Evolutionary conservation across 2,329 filamentous ascomycete species (phyloP).

Genomic region (Aureobasidium sp.): DNA sequence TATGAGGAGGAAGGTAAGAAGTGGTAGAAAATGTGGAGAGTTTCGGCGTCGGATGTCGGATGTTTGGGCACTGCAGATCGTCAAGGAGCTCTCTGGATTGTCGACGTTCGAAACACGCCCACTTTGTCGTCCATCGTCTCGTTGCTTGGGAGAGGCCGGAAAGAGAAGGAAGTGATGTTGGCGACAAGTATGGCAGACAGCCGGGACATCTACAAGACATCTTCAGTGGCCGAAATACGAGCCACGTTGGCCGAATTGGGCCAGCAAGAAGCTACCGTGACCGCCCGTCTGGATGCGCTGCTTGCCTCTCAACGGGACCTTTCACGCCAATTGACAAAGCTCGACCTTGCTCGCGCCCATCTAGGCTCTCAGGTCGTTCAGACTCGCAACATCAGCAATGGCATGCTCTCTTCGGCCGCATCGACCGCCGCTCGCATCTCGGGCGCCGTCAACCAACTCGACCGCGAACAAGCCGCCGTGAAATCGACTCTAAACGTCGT

Average conservation of each 20-base stretch:
- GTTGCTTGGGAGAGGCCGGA: background rate
- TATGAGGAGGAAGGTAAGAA: no score
- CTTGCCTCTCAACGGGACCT: constrained; percentile 88
- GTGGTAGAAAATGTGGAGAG: background rate
- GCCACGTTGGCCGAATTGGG: constrained; percentile 80
- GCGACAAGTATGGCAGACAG: background rate
- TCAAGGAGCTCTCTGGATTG: constrained; percentile 3
- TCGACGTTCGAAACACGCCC: constrained; percentile 1
- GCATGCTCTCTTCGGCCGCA: constrained; percentile 89
- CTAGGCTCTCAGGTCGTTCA: constrained; percentile 89
- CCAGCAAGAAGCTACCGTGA: constrained; percentile 77
- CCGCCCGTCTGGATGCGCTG: constrained; percentile 77
- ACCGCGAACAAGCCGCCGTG: constrained; percentile 91
- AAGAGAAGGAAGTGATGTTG: background rate
- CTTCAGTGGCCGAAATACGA: constrained; percentile 82
- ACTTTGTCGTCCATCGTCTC: background rate
- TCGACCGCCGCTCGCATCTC: constrained; percentile 88
- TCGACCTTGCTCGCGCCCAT: constrained; percentile 90
- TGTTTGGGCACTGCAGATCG: constrained; percentile 18
- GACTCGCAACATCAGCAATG: constrained; percentile 85
- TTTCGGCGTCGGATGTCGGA: constrained; percentile 11
- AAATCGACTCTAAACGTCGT: constrained; percentile 92
- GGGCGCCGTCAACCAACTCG: constrained; percentile 85
- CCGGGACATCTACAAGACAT: constrained; percentile 67
- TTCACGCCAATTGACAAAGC: constrained; percentile 83